Evolutionary conservation across 2,329 filamentous ascomycete species (phyloP).

Genomic region (Talaromyces islandicus): DNA sequence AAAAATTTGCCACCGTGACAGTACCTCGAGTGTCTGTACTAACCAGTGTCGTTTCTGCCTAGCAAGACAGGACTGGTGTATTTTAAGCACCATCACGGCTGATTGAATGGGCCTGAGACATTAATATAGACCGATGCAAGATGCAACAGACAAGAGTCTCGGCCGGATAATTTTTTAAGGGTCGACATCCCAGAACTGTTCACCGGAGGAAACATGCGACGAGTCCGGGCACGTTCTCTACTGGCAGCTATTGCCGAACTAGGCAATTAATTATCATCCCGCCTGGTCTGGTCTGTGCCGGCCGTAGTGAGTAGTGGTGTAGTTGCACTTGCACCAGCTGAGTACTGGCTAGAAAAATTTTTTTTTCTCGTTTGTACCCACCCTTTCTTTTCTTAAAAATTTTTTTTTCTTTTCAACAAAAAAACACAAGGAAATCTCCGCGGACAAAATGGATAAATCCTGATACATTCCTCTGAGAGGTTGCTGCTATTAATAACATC

Average conservation of each 20-base stretch:
- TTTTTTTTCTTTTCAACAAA: too few relatives aligned
- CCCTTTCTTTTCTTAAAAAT: neutral
- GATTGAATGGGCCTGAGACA: neutral
- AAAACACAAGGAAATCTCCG: neutral
- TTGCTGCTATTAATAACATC: neutral
- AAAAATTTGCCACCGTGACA: neutral
- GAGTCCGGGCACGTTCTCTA: neutral
- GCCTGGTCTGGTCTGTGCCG: too few relatives aligned
- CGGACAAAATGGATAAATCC: neutral
- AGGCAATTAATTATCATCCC: neutral
- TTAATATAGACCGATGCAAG: neutral
- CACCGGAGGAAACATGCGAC: neutral
- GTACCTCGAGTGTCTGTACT: too few relatives aligned
- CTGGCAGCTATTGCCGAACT: neutral
- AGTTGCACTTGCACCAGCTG: too few relatives aligned
- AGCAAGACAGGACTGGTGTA: too few relatives aligned
- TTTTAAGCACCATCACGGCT: too few relatives aligned
- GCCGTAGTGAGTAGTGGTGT: too few relatives aligned
- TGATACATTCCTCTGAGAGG: neutral
- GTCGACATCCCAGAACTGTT: neutral
- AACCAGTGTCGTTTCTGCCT: too few relatives aligned
- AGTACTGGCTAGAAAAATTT: neutral
- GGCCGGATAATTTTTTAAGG: neutral
- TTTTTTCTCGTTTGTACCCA: neutral
- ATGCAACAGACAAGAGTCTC: neutral